Conservation (phyloP, 441 rosid species). For the Codiaeum variegatum region DNA sequence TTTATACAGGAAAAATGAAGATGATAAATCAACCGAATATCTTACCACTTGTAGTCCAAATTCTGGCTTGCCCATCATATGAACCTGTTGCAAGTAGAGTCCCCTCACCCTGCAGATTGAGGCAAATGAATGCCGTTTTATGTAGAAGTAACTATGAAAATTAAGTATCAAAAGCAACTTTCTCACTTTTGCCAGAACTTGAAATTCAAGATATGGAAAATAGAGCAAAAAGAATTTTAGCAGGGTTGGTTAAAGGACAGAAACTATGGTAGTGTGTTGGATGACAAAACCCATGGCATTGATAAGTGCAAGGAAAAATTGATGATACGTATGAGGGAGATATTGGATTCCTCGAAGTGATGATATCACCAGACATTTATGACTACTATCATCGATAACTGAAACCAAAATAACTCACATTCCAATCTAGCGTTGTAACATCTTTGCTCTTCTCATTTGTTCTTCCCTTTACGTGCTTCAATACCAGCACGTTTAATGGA, state of each 20-base stretch:
- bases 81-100: constrained; percentile 97
- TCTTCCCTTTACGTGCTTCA: constrained; percentile 93
- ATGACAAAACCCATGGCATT: background rate
- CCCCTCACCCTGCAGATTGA: constrained; percentile 74
- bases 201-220: background rate
- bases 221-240: background rate
- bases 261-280: background rate
- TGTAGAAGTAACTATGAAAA: background rate
- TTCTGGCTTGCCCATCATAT: constrained; percentile 97
- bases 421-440: constrained; percentile 98
- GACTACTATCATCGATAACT: background rate
- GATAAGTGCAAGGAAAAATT: background rate
- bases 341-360: background rate
- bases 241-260: background rate
- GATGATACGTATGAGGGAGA: background rate
- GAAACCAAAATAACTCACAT: constrained; percentile 56
- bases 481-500: constrained; percentile 54
- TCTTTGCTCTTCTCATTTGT: constrained; percentile 97
- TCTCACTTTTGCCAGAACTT: background rate
- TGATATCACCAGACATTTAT: background rate
- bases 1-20: background rate
- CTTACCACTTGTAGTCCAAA: constrained; percentile 86
- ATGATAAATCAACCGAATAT: constrained; percentile 11
- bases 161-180: background rate
- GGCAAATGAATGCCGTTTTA: constrained; percentile 9